A percentile compares a stretch with the other conserved stretches of the same genome.
phyloP scores from a whole-genome alignment of 805 yeast genomes.

The Kuraishia borneana region DNA sequence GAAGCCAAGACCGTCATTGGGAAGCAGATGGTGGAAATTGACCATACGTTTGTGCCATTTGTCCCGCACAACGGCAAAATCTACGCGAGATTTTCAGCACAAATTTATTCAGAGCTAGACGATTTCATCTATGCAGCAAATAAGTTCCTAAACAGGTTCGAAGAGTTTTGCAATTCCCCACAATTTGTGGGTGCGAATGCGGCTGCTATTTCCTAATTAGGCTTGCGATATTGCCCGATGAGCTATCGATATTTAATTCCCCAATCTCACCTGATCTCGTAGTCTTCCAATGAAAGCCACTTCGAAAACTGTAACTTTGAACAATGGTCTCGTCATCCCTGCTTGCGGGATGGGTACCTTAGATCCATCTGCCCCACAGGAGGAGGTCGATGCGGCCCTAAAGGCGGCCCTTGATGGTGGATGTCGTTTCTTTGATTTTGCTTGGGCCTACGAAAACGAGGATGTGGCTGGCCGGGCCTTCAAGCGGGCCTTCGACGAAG shows the following conservation, averaged over 20 bases:
- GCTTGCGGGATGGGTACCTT: conserved; percentile 60
- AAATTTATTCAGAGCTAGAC: conserved; percentile 42
- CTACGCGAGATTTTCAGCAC: conserved; percentile 46
- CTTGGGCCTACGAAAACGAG: conserved; percentile 38
- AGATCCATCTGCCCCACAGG: conserved; percentile 18
- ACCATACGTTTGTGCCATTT: conserved; percentile 38
- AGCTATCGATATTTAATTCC: too few relatives aligned
- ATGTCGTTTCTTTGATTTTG: conserved; percentile 39
- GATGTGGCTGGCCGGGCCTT: conserved; percentile 31
- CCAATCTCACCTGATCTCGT: too few relatives aligned
- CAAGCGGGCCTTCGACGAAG: conserved; percentile 33
- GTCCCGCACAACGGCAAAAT: conserved; percentile 26
- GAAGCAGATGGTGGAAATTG: conserved; percentile 9
- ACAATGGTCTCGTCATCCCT: conserved; percentile 51
- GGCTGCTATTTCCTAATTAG: neutral
- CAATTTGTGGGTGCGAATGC: neutral
- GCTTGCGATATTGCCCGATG: too few relatives aligned
- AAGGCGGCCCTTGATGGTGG: conserved; percentile 44
- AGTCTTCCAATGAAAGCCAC: neutral
- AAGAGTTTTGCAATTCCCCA: conserved; percentile 1
- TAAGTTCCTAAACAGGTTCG: conserved; percentile 13
- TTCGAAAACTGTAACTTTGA: conserved; percentile 18
- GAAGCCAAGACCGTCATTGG: conserved; percentile 3
- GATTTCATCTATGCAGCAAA: conserved; percentile 41
- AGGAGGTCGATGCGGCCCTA: conserved; percentile 34